Evolutionary conservation across 192 early-diverging fungal genomes (phyloP).

Genomic region (Lunasporangiospora selenospora): DNA sequence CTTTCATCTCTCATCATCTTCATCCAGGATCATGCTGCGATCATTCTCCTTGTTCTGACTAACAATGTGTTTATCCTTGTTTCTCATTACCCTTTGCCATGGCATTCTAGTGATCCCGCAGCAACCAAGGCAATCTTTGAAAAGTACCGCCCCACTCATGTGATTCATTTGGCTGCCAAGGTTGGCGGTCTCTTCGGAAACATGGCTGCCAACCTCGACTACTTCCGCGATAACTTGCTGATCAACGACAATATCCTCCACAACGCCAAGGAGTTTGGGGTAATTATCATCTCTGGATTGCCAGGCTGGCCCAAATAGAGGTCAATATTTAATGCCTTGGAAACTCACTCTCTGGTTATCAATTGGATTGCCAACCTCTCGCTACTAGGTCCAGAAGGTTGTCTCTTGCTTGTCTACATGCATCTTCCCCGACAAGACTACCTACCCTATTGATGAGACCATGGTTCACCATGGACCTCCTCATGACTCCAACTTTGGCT

Average conservation of each 20-base stretch:
- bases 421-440: conserved; percentile 85
- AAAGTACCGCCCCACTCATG: conserved; percentile 77
- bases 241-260: conserved; percentile 84
- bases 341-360: background rate
- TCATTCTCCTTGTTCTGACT: too few relatives aligned
- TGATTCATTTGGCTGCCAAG: conserved; percentile 79
- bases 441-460: conserved; percentile 85
- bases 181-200: conserved; percentile 84
- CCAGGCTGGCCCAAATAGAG: background rate
- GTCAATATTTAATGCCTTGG: background rate
- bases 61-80: too few relatives aligned
- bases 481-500: conserved; percentile 82
- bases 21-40: too few relatives aligned
- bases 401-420: conserved; percentile 88
- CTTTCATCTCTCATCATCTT: background rate
- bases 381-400: conserved; percentile 81
- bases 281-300: conserved; percentile 22
- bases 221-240: conserved; percentile 76
- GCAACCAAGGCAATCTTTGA: conserved; percentile 75
- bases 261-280: conserved; percentile 63
- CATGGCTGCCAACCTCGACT: conserved; percentile 82
- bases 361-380: too few relatives aligned
- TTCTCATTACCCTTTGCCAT: too few relatives aligned
- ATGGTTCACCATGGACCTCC: conserved; percentile 87
- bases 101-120: conserved; percentile 62